Percentiles rank a stretch among this genome's conserved stretches.
Evolutionary conservation across 768 basidiomycete species (phyloP).

Genomic region (Coprinopsis marcescibilis): DNA sequence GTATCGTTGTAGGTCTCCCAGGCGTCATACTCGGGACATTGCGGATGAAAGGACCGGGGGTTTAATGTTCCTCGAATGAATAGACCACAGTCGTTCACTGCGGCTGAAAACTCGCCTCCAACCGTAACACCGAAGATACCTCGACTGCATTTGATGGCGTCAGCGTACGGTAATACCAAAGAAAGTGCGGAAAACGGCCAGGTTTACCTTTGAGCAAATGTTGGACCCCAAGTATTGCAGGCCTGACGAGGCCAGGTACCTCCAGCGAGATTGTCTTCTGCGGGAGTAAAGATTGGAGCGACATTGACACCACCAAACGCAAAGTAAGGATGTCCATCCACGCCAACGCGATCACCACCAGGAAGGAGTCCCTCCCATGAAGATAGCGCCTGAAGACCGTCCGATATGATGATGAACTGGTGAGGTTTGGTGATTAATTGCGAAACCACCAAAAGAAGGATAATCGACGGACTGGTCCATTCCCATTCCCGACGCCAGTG

Average conservation of each 20-base stretch:
- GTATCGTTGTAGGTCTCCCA: conserved; percentile 43
- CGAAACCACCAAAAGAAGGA: too few relatives aligned
- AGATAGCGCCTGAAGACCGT: conserved; percentile 35
- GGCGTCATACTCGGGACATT: conserved; percentile 37
- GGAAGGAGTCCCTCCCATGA: conserved; percentile 27
- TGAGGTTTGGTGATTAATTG: too few relatives aligned
- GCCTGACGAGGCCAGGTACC: conserved; percentile 20
- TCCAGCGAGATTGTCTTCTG: conserved; percentile 28
- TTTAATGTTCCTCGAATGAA: conserved; percentile 16
- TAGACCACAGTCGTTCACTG: conserved; percentile 50
- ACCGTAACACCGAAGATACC: conserved; percentile 55
- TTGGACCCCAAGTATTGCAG: conserved; percentile 29
- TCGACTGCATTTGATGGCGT: conserved; percentile 20
- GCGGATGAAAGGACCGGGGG: conserved; percentile 27
- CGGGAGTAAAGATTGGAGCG: conserved; percentile 26
- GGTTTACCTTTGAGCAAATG: conserved; percentile 43
- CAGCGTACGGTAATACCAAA: too few relatives aligned
- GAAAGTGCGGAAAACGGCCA: too few relatives aligned
- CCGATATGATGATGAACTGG: conserved; percentile 45
- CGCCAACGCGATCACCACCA: conserved; percentile 43
- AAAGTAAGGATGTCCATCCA: conserved; percentile 69
- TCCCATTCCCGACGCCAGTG: conserved; percentile 70
- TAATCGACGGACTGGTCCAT: conserved; percentile 41
- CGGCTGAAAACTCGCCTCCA: conserved; percentile 67
- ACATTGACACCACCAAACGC: conserved; percentile 44